Conservation (phyloP, 2,329 filamentous ascomycete species). For the Arthrobotrys iridis region DNA sequence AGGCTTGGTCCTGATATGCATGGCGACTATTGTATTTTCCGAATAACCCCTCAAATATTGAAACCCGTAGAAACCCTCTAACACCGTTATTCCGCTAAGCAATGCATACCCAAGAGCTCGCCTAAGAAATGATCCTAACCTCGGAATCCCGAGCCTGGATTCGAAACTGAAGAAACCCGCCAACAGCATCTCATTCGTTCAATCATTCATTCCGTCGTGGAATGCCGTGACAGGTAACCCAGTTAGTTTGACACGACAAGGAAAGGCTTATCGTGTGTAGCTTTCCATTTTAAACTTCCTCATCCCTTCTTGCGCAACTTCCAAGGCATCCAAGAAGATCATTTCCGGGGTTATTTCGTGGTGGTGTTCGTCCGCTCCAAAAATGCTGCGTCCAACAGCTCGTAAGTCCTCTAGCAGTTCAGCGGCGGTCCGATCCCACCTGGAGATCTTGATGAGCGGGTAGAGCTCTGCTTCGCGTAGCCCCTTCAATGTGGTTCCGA, state of each 20-base stretch:
- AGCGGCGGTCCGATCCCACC: conserved; percentile 41
- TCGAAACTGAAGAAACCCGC: neutral
- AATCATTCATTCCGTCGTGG: conserved; percentile 26
- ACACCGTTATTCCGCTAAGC: conserved; percentile 14
- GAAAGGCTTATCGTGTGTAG: conserved; percentile 20
- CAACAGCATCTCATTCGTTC: conserved; percentile 8
- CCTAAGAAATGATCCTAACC: neutral
- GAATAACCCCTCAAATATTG: neutral
- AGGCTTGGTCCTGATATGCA: neutral
- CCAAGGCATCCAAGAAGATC: conserved; percentile 40
- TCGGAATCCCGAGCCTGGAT: no score
- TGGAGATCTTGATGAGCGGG: conserved; percentile 46
- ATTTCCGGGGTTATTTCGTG: conserved; percentile 47
- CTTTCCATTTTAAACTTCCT: conserved; percentile 50
- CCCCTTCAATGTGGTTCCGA: conserved; percentile 50
- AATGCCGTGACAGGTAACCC: neutral
- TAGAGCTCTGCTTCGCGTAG: conserved; percentile 50
- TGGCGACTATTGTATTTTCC: neutral
- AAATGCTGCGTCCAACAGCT: conserved; percentile 46
- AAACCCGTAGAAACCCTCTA: neutral
- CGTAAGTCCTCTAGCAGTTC: conserved; percentile 35
- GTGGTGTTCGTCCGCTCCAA: conserved; percentile 50
- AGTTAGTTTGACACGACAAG: neutral
- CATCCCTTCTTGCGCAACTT: conserved; percentile 38
- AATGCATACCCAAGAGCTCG: neutral